A percentile compares a stretch with the other conserved stretches of the same genome.
Evolutionary conservation across 441 rosid species (phyloP).

Genomic region (Viola pubescens): DNA sequence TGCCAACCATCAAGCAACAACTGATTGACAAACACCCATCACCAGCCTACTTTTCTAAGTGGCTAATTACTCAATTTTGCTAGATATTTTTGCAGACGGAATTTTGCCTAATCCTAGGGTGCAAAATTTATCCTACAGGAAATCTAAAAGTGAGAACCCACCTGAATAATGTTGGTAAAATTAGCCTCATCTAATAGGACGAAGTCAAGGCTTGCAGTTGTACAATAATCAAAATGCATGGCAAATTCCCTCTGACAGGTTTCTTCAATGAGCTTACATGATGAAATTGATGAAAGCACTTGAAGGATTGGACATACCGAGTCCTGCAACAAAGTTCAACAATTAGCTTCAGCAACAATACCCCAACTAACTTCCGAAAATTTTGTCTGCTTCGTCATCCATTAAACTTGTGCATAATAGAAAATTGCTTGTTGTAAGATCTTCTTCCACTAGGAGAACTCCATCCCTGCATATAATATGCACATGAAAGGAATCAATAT

Average conservation of each 20-base stretch:
- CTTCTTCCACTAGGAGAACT: slow-evolving; percentile 85
- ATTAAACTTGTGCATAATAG: slow-evolving; percentile 93
- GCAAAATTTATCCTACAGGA: slow-evolving; percentile 1
- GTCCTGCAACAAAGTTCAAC: slow-evolving; percentile 94
- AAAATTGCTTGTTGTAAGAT: slow-evolving; percentile 73
- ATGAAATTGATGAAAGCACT: slow-evolving; percentile 71
- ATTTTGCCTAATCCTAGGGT: slow-evolving; percentile 7
- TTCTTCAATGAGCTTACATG: slow-evolving; percentile 87
- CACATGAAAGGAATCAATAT: slow-evolving; percentile 88
- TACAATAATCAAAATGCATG: slow-evolving; percentile 87
- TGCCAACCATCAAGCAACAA: too few relatives aligned
- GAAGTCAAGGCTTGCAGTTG: slow-evolving; percentile 76
- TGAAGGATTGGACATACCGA: slow-evolving; percentile 79
- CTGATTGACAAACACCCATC: too few relatives aligned
- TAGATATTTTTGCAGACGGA: background rate
- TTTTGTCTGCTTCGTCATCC: slow-evolving; percentile 90
- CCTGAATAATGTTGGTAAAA: slow-evolving; percentile 79
- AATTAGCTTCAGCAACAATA: slow-evolving; percentile 57
- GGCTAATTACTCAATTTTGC: too few relatives aligned
- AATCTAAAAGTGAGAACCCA: slow-evolving; percentile 29
- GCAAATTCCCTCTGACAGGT: slow-evolving; percentile 83
- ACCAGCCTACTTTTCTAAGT: too few relatives aligned
- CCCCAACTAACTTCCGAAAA: slow-evolving; percentile 49
- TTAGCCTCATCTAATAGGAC: slow-evolving; percentile 61
- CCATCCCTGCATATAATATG: slow-evolving; percentile 99